Conservation (phyloP, 2,329 filamentous ascomycete genomes). For the Verticillium nubilum region DNA sequence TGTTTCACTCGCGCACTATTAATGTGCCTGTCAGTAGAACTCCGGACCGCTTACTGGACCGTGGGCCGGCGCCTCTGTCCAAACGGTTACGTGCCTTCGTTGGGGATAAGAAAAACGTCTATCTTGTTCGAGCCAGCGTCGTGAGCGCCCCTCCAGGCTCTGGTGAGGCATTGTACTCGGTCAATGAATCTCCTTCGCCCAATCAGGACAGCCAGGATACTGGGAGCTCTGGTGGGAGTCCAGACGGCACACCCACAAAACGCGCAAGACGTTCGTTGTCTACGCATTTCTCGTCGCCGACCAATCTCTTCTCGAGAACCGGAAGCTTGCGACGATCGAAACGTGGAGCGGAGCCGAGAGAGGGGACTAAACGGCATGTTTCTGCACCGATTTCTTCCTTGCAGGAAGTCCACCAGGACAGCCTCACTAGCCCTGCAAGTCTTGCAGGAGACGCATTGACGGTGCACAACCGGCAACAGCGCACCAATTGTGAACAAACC, state of each 20-base stretch:
- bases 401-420: conserved; percentile 20
- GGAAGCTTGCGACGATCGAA: conserved; percentile 53
- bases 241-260: conserved; percentile 36
- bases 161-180: neutral
- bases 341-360: conserved; percentile 36
- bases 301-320: conserved; percentile 49
- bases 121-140: conserved; percentile 8
- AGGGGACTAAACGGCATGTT: conserved; percentile 43
- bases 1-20: conserved; percentile 43
- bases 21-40: conserved; percentile 19
- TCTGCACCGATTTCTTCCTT: conserved; percentile 42
- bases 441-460: conserved; percentile 6
- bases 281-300: conserved; percentile 53
- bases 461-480: conserved; percentile 15
- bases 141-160: conserved; percentile 5
- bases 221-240: conserved; percentile 15
- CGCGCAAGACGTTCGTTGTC: conserved; percentile 49
- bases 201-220: conserved; percentile 3
- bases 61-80: conserved; percentile 15
- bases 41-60: conserved; percentile 21
- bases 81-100: conserved; percentile 20
- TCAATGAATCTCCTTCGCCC: neutral
- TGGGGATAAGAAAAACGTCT: conserved; percentile 21
- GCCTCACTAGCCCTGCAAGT: conserved; percentile 6
- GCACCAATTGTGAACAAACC: conserved; percentile 15